phyloP scores from a whole-genome alignment of 768 basidiomycete species.

The Lentinula lateritia region DNA sequence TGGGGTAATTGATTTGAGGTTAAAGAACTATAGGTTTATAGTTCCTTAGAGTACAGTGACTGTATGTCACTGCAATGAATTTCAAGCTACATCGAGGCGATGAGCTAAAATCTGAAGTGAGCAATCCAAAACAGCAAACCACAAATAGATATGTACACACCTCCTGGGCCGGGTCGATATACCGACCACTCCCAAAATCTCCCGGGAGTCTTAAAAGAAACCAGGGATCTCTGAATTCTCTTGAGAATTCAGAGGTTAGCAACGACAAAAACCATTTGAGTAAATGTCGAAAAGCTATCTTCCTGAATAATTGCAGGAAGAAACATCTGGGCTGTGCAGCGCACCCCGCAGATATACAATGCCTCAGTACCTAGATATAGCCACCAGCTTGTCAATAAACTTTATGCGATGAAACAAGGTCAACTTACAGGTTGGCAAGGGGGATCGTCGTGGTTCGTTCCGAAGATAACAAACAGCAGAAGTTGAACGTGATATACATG shows the following conservation, averaged over 20 bases:
- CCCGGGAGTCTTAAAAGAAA: neutral
- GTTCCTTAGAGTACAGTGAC: neutral
- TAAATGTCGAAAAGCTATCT: neutral
- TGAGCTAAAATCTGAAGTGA: neutral
- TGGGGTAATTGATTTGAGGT: constrained; percentile 16
- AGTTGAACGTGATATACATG: too few relatives aligned
- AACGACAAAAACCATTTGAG: neutral
- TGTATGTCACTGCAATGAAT: too few relatives aligned
- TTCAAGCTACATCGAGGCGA: neutral
- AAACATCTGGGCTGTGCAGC: neutral
- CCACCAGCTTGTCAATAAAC: too few relatives aligned
- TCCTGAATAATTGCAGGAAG: neutral
- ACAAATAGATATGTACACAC: neutral
- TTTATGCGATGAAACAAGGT: neutral
- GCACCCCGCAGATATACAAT: neutral
- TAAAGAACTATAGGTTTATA: neutral
- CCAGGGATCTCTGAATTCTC: neutral
- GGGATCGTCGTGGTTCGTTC: too few relatives aligned
- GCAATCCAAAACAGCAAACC: neutral
- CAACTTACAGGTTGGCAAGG: too few relatives aligned
- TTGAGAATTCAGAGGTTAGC: neutral
- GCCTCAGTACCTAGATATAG: neutral
- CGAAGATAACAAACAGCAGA: too few relatives aligned
- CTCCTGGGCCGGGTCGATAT: neutral
- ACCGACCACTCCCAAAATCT: neutral